These are phyloP conservation scores for Puccinia coronata DNA, from an alignment of 1,284 basidiomycete genomes.

Conservation along the genomic window DNA sequence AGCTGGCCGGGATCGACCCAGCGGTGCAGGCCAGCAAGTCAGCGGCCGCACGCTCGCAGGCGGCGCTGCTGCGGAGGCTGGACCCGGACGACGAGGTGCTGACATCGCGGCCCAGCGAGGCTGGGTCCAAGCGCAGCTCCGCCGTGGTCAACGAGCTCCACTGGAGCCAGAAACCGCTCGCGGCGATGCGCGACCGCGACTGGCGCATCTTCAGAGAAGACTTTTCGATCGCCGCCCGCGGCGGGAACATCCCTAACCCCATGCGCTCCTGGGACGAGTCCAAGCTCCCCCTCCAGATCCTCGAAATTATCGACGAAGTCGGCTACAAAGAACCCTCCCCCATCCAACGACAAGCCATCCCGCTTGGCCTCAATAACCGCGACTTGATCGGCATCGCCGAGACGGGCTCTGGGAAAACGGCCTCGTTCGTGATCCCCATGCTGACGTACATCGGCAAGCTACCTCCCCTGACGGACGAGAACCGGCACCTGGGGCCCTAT, in stretches of 20 bases:
- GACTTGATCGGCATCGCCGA: constrained; percentile 98
- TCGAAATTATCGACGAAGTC: constrained; percentile 81
- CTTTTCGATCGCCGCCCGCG: constrained; percentile 89
- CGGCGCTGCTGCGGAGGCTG: background rate
- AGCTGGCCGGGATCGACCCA: constrained; percentile 46
- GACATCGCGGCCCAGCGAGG: constrained; percentile 31
- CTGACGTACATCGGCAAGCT: constrained; percentile 85
- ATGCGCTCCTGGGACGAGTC: constrained; percentile 90
- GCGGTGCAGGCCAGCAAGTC: constrained; percentile 21
- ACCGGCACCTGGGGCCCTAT: constrained; percentile 87
- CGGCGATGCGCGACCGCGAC: constrained; percentile 95
- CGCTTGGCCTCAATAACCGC: constrained; percentile 90
- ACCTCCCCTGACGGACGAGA: constrained; percentile 83
- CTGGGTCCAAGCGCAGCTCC: constrained; percentile 46
- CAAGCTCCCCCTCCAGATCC: constrained; percentile 73
- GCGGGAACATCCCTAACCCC: constrained; percentile 85
- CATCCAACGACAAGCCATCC: constrained; percentile 96
- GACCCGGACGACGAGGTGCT: constrained; percentile 42
- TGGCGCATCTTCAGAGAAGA: constrained; percentile 99
- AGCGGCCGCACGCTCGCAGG: background rate
- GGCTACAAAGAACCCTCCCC: constrained; percentile 96
- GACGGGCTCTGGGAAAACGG: constrained; percentile 98
- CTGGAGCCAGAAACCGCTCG: constrained; percentile 92
- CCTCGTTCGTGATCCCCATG: constrained; percentile 99
- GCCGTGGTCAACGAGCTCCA: constrained; percentile 68